Percentiles rank a stretch among this genome's conserved stretches.
These are phyloP conservation scores for Paecilomyces niveus DNA, from an alignment of 2,329 filamentous ascomycete genomes.

Conservation along the genomic window DNA sequence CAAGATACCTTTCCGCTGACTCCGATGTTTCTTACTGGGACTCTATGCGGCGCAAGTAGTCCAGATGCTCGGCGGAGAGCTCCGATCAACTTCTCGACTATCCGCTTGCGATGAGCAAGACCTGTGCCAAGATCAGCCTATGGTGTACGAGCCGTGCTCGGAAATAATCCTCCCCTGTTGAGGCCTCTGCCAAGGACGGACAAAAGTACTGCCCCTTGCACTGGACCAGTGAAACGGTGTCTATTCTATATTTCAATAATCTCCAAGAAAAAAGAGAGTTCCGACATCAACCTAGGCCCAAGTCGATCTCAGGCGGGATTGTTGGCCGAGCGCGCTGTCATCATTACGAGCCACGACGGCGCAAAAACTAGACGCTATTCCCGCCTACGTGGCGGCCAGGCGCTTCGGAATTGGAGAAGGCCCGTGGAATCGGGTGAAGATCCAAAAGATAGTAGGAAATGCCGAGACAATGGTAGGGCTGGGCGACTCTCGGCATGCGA, in stretches of 20 bases:
- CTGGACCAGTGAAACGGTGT: too few relatives aligned
- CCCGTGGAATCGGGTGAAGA: not conserved
- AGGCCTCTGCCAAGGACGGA: too few relatives aligned
- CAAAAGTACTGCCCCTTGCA: too few relatives aligned
- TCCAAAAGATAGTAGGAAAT: not conserved
- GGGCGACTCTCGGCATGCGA: slow-evolving; percentile 9
- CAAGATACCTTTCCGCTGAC: not conserved
- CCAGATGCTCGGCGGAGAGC: not conserved
- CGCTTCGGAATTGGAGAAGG: not conserved
- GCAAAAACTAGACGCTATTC: not conserved
- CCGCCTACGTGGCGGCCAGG: not conserved
- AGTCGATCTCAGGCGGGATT: not conserved
- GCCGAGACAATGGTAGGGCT: slow-evolving; percentile 11
- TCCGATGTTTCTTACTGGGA: not conserved
- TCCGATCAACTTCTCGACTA: not conserved
- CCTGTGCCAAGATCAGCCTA: not conserved
- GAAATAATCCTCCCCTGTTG: too few relatives aligned
- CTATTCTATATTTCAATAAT: too few relatives aligned
- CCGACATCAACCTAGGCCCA: too few relatives aligned
- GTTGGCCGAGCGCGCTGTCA: not conserved
- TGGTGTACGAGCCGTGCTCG: too few relatives aligned
- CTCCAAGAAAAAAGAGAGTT: too few relatives aligned
- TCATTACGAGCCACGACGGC: not conserved
- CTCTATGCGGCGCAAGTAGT: not conserved
- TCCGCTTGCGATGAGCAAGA: not conserved